A percentile compares a stretch with the other conserved stretches of the same genome.
Conservation (phyloP, 495 filamentous ascomycete species). For the Xylaria acuta region DNA sequence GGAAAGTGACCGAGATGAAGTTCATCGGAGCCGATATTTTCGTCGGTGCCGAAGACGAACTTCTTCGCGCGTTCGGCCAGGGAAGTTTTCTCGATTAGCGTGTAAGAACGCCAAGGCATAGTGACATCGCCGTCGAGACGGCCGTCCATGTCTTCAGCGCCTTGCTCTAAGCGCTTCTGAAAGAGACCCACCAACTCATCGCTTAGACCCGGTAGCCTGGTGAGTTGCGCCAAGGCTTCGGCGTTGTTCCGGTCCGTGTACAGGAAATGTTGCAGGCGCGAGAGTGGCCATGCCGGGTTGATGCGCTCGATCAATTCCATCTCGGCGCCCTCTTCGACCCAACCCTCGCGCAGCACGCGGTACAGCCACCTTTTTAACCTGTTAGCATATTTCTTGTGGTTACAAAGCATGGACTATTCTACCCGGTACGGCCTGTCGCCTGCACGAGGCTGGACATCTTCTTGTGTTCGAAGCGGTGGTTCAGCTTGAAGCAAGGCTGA, state of each 20-base stretch:
- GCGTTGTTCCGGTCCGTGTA: conserved; percentile 46
- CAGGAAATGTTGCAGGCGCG: conserved; percentile 47
- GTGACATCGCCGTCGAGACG: conserved; percentile 32
- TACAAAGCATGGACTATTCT: background rate
- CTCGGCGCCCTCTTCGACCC: conserved; percentile 44
- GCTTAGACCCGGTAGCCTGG: conserved; percentile 44
- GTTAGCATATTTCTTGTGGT: background rate
- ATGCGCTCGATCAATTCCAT: conserved; percentile 47
- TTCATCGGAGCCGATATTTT: conserved; percentile 24
- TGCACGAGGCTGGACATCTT: conserved; percentile 49
- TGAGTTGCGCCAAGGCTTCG: conserved; percentile 43
- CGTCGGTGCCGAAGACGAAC: conserved; percentile 33
- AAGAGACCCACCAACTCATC: conserved; percentile 37
- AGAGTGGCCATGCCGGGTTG: conserved; percentile 51
- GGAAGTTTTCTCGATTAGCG: conserved; percentile 32
- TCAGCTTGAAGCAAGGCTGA: conserved; percentile 62
- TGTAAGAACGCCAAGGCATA: conserved; percentile 36
- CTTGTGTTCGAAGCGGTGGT: conserved; percentile 55
- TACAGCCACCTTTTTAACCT: conserved; percentile 45
- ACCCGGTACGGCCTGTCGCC: conserved; percentile 47
- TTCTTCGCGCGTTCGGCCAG: conserved; percentile 34
- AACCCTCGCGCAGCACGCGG: conserved; percentile 47
- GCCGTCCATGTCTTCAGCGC: conserved; percentile 35
- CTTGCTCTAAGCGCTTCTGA: conserved; percentile 30
- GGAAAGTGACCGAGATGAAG: conserved; percentile 35